Evolutionary conservation across 2,329 filamentous ascomycete genomes (phyloP).

Genomic region (Aureobasidium sp.): DNA sequence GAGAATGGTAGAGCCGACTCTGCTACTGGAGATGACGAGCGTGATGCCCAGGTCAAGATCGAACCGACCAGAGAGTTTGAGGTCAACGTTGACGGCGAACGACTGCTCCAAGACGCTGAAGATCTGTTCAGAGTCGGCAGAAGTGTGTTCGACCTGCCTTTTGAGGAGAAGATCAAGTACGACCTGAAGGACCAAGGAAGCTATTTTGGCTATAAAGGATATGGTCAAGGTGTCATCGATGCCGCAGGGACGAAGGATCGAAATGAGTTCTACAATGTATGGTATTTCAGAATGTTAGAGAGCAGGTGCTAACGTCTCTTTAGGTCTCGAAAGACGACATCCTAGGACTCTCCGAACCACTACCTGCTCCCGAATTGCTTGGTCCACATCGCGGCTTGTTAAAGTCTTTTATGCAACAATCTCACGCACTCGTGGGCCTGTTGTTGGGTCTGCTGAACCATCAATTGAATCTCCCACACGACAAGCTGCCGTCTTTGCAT

Average conservation of each 20-base stretch:
- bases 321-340: slow-evolving; percentile 47
- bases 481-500: slow-evolving; percentile 41
- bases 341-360: slow-evolving; percentile 31
- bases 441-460: slow-evolving; percentile 39
- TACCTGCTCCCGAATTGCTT: slow-evolving; percentile 39
- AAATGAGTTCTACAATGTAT: slow-evolving; percentile 49
- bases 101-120: slow-evolving; percentile 37
- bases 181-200: slow-evolving; percentile 43
- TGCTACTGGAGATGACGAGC: not conserved
- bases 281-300: not conserved
- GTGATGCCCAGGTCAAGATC: not conserved
- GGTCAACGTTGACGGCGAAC: slow-evolving; percentile 27
- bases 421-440: slow-evolving; percentile 39
- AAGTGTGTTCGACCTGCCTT: slow-evolving; percentile 39
- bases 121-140: slow-evolving; percentile 39
- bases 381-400: slow-evolving; percentile 30
- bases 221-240: slow-evolving; percentile 40
- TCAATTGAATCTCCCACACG: slow-evolving; percentile 35
- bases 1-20: not conserved
- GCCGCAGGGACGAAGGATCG: slow-evolving; percentile 40
- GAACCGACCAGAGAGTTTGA: not conserved
- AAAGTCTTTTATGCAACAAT: slow-evolving; percentile 36
- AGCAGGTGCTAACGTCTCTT: not conserved
- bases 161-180: slow-evolving; percentile 47
- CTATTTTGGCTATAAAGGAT: slow-evolving; percentile 45